These are phyloP conservation scores for Carex pumila DNA, from an alignment of 176 grass and related monocot species.

Conservation along the genomic window DNA sequence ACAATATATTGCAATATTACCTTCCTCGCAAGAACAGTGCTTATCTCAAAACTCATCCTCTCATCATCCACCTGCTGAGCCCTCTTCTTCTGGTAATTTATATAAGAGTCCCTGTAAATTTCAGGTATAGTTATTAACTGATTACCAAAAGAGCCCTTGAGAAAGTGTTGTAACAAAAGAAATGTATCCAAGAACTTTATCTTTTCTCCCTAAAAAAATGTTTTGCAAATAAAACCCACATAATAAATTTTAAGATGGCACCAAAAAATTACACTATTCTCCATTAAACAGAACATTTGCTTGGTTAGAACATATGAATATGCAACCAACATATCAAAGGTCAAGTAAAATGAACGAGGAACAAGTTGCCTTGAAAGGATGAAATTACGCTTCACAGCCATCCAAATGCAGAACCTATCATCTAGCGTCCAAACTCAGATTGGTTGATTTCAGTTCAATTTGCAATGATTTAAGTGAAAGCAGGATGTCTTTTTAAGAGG, in stretches of 20 bases:
- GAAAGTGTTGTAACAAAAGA: background rate
- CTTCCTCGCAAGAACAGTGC: constrained; percentile 82
- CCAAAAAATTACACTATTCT: background rate
- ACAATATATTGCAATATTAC: constrained; percentile 26
- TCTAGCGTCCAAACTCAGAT: background rate
- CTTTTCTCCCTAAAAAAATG: background rate
- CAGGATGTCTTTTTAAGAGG: background rate
- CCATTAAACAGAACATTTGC: background rate
- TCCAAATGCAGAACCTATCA: background rate
- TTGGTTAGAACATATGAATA: background rate
- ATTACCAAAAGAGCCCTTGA: background rate
- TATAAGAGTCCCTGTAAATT: constrained; percentile 53
- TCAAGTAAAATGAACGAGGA: background rate
- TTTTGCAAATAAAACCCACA: background rate
- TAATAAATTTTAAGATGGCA: background rate
- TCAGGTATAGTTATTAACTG: background rate
- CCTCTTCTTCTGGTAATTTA: constrained; percentile 73
- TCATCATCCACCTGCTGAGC: constrained; percentile 54
- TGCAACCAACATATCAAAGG: background rate
- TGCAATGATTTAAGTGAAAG: background rate
- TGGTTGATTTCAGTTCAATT: background rate
- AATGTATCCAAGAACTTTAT: background rate
- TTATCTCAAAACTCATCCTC: constrained; percentile 84
- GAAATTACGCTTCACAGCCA: background rate
- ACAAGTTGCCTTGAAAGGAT: background rate